Conservation (phyloP, 129 eudicot genomes). For the Centaurea solstitialis region DNA sequence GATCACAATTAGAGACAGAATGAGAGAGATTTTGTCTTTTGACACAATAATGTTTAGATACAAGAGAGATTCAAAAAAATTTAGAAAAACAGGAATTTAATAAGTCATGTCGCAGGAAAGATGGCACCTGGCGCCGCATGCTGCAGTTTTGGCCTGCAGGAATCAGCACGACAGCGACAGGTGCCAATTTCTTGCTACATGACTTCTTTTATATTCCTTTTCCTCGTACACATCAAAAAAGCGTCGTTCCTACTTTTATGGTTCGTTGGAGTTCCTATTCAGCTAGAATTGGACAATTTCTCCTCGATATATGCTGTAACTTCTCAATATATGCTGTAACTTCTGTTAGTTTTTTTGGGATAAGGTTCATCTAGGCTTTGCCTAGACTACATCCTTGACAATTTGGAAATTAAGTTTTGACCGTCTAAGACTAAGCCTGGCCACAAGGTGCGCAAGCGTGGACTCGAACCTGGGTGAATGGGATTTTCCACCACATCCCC, state of each 20-base stretch:
- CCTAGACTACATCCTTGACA: too few relatives aligned
- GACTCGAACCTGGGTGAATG: too few relatives aligned
- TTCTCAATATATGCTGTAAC: too few relatives aligned
- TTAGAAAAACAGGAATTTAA: conserved; percentile 19
- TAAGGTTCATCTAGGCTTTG: too few relatives aligned
- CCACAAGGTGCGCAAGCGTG: too few relatives aligned
- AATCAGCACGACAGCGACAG: conserved; percentile 10
- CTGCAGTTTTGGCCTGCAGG: neutral
- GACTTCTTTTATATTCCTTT: conserved; percentile 22
- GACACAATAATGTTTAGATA: neutral
- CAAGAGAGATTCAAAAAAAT: conserved; percentile 3
- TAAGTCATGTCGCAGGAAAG: conserved; percentile 60
- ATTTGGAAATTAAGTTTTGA: too few relatives aligned
- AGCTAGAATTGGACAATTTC: too few relatives aligned
- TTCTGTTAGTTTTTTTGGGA: too few relatives aligned
- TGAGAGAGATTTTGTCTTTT: neutral
- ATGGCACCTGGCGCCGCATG: conserved; percentile 38
- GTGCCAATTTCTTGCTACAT: conserved; percentile 36
- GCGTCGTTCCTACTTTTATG: neutral
- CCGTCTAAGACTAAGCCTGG: too few relatives aligned
- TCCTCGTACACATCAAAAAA: neutral
- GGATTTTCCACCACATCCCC: too few relatives aligned
- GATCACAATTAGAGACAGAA: conserved; percentile 4
- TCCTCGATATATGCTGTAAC: too few relatives aligned
- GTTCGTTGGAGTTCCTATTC: too few relatives aligned